A percentile compares a stretch with the other conserved stretches of the same genome.
These are phyloP conservation scores for Solanum neorickii DNA, from an alignment of 257 asterid species.

Conservation along the genomic window DNA sequence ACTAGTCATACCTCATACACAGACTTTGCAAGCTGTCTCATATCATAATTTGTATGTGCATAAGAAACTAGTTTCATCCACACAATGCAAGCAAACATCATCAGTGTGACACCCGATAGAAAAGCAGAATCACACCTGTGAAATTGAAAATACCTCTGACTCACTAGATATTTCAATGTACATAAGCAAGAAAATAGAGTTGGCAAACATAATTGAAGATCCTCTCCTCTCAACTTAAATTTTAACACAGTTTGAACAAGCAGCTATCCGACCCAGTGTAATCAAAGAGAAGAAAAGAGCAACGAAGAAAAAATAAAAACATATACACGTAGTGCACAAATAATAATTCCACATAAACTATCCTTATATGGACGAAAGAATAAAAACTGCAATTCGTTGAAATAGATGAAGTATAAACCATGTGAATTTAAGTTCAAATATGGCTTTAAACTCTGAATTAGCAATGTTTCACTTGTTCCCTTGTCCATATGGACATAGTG, in stretches of 20 bases:
- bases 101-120: slow-evolving; percentile 66
- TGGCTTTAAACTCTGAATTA: background rate
- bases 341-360: background rate
- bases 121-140: slow-evolving; percentile 95
- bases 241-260: background rate
- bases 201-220: background rate
- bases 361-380: background rate
- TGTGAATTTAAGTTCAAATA: slow-evolving; percentile 1
- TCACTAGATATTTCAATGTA: background rate
- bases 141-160: slow-evolving; percentile 7
- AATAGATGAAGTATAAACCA: background rate
- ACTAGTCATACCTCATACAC: slow-evolving; percentile 52
- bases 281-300: background rate
- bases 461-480: background rate
- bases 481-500: background rate
- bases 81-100: slow-evolving; percentile 69
- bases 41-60: slow-evolving; percentile 86
- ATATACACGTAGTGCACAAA: background rate
- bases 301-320: background rate
- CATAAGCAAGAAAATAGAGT: background rate
- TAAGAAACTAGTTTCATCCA: slow-evolving; percentile 95
- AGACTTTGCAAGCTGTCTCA: slow-evolving; percentile 67
- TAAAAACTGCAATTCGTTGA: background rate
- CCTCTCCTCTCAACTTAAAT: background rate
- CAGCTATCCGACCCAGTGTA: background rate